phyloP scores from a whole-genome alignment of 192 early-diverging fungal species.

The Glomus cerebriforme region DNA sequence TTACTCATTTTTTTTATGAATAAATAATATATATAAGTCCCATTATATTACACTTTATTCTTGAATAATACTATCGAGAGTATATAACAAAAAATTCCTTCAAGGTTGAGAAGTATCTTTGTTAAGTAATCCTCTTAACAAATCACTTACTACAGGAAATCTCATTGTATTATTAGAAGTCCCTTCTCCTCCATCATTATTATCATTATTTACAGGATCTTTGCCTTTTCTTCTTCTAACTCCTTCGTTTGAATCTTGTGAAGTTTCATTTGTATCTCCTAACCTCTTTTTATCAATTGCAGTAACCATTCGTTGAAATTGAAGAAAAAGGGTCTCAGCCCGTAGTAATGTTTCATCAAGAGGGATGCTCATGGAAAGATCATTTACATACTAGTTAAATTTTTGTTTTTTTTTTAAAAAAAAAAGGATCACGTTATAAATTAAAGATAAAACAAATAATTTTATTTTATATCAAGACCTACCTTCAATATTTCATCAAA shows the following conservation, averaged over 20 bases:
- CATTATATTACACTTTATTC: too few relatives aligned
- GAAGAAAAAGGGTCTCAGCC: constrained; percentile 74
- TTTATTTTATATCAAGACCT: constrained; percentile 22
- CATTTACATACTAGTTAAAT: constrained; percentile 74
- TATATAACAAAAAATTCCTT: not conserved
- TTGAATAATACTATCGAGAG: too few relatives aligned
- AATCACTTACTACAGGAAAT: not conserved
- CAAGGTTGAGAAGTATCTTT: not conserved
- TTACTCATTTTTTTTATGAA: too few relatives aligned
- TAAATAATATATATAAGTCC: too few relatives aligned
- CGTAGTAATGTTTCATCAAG: constrained; percentile 75
- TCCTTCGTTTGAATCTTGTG: too few relatives aligned
- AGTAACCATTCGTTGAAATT: constrained; percentile 55
- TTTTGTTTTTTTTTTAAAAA: not conserved
- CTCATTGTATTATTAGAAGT: not conserved
- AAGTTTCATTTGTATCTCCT: not conserved
- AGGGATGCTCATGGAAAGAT: constrained; percentile 76
- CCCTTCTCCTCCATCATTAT: not conserved
- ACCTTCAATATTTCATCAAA: constrained; percentile 96
- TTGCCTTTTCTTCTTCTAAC: not conserved
- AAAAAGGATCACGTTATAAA: not conserved
- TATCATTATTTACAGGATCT: not conserved
- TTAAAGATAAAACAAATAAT: not conserved
- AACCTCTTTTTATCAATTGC: constrained; percentile 47
- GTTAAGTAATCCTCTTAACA: not conserved